These are phyloP conservation scores for Onygenales sp. DNA, from an alignment of 2,329 filamentous ascomycete species.

Conservation along the genomic window DNA sequence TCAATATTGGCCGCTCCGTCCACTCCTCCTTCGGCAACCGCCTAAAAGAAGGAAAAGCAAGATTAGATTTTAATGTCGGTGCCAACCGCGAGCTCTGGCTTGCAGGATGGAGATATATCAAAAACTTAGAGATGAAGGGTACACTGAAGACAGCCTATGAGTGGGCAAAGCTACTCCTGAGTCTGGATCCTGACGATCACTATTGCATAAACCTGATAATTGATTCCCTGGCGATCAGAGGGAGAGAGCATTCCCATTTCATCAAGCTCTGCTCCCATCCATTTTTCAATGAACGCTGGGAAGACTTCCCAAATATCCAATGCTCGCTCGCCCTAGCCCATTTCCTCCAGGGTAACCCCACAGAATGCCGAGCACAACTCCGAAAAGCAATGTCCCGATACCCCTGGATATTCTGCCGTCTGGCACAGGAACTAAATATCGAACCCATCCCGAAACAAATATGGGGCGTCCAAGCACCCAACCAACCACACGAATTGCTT, in stretches of 20 bases:
- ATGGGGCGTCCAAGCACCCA: conserved; percentile 67
- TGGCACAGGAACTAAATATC: conserved; percentile 73
- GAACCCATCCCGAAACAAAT: conserved; percentile 66
- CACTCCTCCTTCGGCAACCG: conserved; percentile 72
- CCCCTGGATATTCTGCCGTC: conserved; percentile 73
- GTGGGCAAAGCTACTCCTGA: conserved; percentile 79
- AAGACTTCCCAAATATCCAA: conserved; percentile 57
- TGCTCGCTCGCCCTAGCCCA: conserved; percentile 71
- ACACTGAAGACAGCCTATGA: conserved; percentile 89
- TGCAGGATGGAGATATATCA: conserved; percentile 79
- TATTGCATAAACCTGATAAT: conserved; percentile 74
- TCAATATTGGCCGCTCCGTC: conserved; percentile 82
- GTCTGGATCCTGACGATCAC: conserved; percentile 66
- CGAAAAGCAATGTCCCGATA: conserved; percentile 58
- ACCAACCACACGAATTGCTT: conserved; percentile 57
- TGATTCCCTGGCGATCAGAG: conserved; percentile 75
- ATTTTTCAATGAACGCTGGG: conserved; percentile 41
- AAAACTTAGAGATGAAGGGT: conserved; percentile 77
- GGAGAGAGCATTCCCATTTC: conserved; percentile 66
- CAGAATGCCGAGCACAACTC: conserved; percentile 57
- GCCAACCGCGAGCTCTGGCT: conserved; percentile 94
- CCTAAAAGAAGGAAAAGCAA: conserved; percentile 66
- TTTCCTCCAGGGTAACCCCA: conserved; percentile 57
- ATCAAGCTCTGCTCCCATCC: conserved; percentile 54
- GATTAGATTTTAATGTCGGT: conserved; percentile 67